Conservation (phyloP, 441 rosid species). For the Capsella rubella region DNA sequence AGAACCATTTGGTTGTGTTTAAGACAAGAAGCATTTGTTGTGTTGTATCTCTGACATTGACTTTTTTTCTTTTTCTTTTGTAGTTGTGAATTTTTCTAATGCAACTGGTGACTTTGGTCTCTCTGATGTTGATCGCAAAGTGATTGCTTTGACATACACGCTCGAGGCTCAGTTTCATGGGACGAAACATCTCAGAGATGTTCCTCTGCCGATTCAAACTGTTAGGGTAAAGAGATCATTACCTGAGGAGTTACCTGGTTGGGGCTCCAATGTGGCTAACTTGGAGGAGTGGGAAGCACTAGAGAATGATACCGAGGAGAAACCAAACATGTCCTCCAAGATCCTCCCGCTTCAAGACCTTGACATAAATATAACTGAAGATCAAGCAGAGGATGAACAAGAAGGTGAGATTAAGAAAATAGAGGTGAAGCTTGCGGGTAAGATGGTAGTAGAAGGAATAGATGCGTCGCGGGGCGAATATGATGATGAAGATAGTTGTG, state of each 20-base stretch:
- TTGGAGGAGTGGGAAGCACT: constrained; percentile 91
- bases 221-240: constrained; percentile 68
- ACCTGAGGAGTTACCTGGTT: constrained; percentile 87
- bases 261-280: constrained; percentile 92
- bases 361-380: constrained; percentile 52
- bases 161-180: constrained; percentile 87
- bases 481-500: constrained; percentile 60
- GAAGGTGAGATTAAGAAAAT: constrained; percentile 54
- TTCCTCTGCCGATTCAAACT: constrained; percentile 74
- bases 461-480: constrained; percentile 80
- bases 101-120: constrained; percentile 90
- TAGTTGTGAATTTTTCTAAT: constrained; percentile 78
- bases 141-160: constrained; percentile 79
- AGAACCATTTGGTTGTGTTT: no score
- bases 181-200: constrained; percentile 65
- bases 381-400: not conserved
- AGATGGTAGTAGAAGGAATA: constrained; percentile 80
- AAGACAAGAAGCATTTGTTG: no score
- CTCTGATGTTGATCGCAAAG: constrained; percentile 78
- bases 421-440: constrained; percentile 71
- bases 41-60: no score
- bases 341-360: constrained; percentile 82
- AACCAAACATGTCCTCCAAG: constrained; percentile 51
- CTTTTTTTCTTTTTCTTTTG: not conserved
- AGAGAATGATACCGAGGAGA: constrained; percentile 58